phyloP scores from a whole-genome alignment of 164 flowering plant genomes.

The Amborella trichopoda region DNA sequence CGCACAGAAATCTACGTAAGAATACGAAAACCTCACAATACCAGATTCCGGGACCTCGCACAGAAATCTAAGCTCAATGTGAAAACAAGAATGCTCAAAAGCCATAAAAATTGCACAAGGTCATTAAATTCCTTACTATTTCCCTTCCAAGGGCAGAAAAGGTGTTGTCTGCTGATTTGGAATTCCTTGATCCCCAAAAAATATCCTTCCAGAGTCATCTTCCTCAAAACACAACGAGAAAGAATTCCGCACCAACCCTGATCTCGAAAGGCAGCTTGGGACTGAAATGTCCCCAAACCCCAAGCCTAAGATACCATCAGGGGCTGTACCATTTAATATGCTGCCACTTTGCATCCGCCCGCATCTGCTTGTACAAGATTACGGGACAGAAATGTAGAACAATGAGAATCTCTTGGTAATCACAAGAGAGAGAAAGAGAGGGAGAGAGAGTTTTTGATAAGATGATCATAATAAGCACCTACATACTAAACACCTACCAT shows the following conservation, averaged over 20 bases:
- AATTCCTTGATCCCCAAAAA: slow-evolving; percentile 81
- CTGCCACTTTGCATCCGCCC: slow-evolving; percentile 89
- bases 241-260: slow-evolving; percentile 56
- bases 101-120: no score
- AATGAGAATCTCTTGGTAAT: no score
- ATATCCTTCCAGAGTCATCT: slow-evolving; percentile 73
- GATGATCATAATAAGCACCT: no score
- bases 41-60: no score
- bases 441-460: no score
- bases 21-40: no score
- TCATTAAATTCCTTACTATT: slow-evolving; percentile 52
- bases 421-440: no score
- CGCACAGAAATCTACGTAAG: no score
- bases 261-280: slow-evolving; percentile 73
- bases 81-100: no score
- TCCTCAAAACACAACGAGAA: slow-evolving; percentile 84
- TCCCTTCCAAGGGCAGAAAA: slow-evolving; percentile 52
- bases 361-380: slow-evolving; percentile 41
- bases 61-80: no score
- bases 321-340: slow-evolving; percentile 83
- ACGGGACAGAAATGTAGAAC: not conserved
- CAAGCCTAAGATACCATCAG: slow-evolving; percentile 95
- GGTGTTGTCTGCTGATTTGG: slow-evolving; percentile 50
- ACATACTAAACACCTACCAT: no score
- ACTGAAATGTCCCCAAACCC: slow-evolving; percentile 81